A percentile compares a stretch with the other conserved stretches of the same genome.
Evolutionary conservation across 768 basidiomycete species (phyloP).

Genomic region (Amanita molliuscula): DNA sequence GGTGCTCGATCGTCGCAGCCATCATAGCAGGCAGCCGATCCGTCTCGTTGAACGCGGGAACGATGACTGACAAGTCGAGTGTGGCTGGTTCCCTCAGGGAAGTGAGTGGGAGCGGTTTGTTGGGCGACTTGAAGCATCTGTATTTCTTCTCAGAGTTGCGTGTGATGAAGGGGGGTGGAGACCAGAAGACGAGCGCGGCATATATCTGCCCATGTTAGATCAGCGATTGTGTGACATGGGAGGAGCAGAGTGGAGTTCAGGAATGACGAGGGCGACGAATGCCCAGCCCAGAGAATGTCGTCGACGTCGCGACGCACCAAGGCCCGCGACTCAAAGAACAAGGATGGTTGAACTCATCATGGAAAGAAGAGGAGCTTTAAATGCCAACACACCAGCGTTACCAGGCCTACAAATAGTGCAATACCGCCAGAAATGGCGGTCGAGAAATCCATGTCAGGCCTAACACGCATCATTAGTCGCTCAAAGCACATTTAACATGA

Average conservation of each 20-base stretch:
- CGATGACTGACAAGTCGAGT: slow-evolving; percentile 69
- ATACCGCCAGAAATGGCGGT: slow-evolving; percentile 27
- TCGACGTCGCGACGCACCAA: slow-evolving; percentile 51
- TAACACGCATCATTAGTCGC: background rate
- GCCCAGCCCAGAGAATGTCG: slow-evolving; percentile 48
- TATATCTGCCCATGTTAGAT: slow-evolving; percentile 42
- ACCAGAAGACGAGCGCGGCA: slow-evolving; percentile 59
- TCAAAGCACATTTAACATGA: slow-evolving; percentile 8
- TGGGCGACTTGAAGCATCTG: slow-evolving; percentile 43
- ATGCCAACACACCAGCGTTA: slow-evolving; percentile 26
- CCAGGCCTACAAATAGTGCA: slow-evolving; percentile 18
- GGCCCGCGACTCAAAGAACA: slow-evolving; percentile 83
- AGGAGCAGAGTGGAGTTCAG: slow-evolving; percentile 22
- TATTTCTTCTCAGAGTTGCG: slow-evolving; percentile 62
- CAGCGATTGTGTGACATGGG: background rate
- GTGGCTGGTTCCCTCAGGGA: slow-evolving; percentile 43
- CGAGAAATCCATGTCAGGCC: slow-evolving; percentile 7
- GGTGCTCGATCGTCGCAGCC: slow-evolving; percentile 57
- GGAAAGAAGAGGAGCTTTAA: background rate
- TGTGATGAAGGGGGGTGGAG: slow-evolving; percentile 57
- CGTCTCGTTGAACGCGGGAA: slow-evolving; percentile 90
- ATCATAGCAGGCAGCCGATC: slow-evolving; percentile 83
- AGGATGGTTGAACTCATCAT: slow-evolving; percentile 59
- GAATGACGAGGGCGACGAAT: slow-evolving; percentile 16
- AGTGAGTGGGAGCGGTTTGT: slow-evolving; percentile 44